phyloP scores from a whole-genome alignment of 1,139 yeast genomes.

The Zygosaccharomyces sapae region DNA sequence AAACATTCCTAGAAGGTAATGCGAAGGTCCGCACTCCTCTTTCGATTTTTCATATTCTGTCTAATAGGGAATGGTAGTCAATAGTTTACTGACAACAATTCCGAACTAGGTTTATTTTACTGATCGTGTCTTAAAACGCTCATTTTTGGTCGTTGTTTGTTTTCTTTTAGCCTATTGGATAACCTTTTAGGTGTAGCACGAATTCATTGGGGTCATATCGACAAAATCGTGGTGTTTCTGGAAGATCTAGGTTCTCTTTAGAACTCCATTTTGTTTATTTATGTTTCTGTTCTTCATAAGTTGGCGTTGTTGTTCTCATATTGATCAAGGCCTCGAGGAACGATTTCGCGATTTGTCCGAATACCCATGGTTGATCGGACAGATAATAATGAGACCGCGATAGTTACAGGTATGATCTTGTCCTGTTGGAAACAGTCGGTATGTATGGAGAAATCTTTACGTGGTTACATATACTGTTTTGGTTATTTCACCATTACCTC shows the following conservation, averaged over 20 bases:
- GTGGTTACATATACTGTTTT: too few species aligned
- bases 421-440: too few species aligned
- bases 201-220: not conserved
- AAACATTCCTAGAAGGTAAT: not conserved
- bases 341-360: constrained; percentile 1
- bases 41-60: not conserved
- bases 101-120: too few species aligned
- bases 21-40: not conserved
- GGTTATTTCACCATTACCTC: too few species aligned
- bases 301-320: not conserved
- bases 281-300: not conserved
- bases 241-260: not conserved
- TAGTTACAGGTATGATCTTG: not conserved
- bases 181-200: not conserved
- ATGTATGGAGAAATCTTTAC: too few species aligned
- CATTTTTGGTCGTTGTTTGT: not conserved
- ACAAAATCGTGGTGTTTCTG: not conserved
- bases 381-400: not conserved
- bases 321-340: not conserved
- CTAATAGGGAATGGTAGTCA: not conserved
- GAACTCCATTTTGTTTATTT: not conserved
- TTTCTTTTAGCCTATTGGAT: not conserved
- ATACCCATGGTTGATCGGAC: not conserved
- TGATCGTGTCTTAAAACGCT: not conserved
- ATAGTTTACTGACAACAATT: too few species aligned